Evolutionary conservation across 352 stramenopile species (phyloP), one percentile per base, ranked within the genome.

Genomic region (Phytopythium chamaehyphon): DNA sequence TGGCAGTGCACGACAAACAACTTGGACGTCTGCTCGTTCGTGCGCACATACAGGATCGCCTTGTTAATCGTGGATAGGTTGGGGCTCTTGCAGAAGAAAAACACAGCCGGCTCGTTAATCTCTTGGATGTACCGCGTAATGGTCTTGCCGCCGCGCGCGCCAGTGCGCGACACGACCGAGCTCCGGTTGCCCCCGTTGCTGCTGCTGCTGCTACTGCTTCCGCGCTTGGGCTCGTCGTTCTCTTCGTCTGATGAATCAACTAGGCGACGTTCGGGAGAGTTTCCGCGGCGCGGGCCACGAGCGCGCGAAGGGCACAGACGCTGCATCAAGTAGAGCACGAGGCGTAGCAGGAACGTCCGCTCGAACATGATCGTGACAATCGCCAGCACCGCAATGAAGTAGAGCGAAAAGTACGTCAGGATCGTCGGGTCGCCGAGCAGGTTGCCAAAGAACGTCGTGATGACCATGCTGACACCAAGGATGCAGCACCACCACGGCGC

Each of bases 1-100:
- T 92, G 77, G 68, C 86, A 89, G 73, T 98, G 93, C 49, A 98
- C 89, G 39, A 98, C 82, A 57, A 89, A 91, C 48, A 98, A 57
- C 54, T 83, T 86, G 59, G 83, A 76, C 11, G 88, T 98, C 74
- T 98, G 90, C 57, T 95, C 85, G 73, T 98, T 98, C 39, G 89
- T 90, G 55, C 87, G 86, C 62, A 98, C 92, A 64, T 98, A 98
- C 49, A 98, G 58, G 40, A 98, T 96, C 14, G 92, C 92, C 69
- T 98, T 98, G 73, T 98, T 98, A 59, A 98, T 84, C 43, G 88
- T 82, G 61, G 95, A 95, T 21, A 97, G 68, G 63, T 97, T 96
- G 45, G 90, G 72, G 7, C 79, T 73, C 76, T 98, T 98, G 73
- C 73, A 90, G 61, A 97, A 98, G 76, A 93, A 93, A 56, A 98